Evolutionary conservation across 345 rosid species (phyloP).

Genomic region (Heritiera littoralis): DNA sequence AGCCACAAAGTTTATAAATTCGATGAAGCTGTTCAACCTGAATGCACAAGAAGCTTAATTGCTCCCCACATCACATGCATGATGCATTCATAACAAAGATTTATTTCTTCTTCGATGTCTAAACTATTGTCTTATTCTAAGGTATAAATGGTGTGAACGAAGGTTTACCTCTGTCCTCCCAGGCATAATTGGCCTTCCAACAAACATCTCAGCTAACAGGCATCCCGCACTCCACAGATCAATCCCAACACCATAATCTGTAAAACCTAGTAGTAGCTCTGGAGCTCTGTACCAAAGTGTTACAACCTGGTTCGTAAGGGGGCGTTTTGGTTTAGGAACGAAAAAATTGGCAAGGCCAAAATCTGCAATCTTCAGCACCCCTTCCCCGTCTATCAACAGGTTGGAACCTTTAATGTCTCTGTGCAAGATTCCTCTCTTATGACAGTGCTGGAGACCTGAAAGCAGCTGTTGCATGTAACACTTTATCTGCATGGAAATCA

Average conservation of each 20-base stretch:
- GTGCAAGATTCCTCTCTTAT: constrained; percentile 76
- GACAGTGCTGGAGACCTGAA: constrained; percentile 76
- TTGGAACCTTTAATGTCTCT: constrained; percentile 82
- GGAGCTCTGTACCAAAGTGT: constrained; percentile 37
- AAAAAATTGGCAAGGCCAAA: too few species aligned
- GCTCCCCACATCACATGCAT: too few species aligned
- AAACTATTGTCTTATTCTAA: neutral
- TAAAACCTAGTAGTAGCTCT: constrained; percentile 70
- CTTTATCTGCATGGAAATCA: constrained; percentile 54
- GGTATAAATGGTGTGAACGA: neutral
- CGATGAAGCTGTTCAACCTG: constrained; percentile 91
- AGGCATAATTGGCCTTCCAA: constrained; percentile 80
- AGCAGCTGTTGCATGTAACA: constrained; percentile 42
- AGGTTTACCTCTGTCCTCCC: constrained; percentile 83
- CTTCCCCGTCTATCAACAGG: constrained; percentile 63
- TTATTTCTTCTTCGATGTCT: neutral
- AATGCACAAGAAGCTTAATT: constrained; percentile 20
- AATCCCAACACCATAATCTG: constrained; percentile 79
- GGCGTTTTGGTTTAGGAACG: too few species aligned
- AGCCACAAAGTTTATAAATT: constrained; percentile 60
- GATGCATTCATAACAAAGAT: neutral
- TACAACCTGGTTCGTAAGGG: too few species aligned
- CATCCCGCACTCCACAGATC: constrained; percentile 96
- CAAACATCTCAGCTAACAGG: constrained; percentile 73
- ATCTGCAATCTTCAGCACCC: too few species aligned